Percentiles rank a stretch among this genome's conserved stretches.
Evolutionary conservation across 495 filamentous ascomycete genomes (phyloP).

Genomic region (Trypethelium eluteriae): DNA sequence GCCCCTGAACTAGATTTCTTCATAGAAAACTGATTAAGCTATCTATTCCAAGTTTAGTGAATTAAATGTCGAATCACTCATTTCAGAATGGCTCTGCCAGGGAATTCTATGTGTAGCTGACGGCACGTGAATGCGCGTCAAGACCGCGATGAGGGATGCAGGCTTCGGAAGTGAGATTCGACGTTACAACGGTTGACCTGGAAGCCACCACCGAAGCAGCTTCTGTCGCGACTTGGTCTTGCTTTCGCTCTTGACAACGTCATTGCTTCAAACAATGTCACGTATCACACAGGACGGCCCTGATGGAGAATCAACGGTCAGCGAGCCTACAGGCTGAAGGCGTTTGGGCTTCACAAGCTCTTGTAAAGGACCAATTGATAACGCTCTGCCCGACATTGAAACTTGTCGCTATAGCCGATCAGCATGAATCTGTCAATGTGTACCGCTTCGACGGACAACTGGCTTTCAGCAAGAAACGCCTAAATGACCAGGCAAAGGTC

Average conservation of each 20-base stretch:
- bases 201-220: background rate
- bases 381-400: background rate
- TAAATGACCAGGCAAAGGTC: conserved; percentile 37
- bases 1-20: too few relatives aligned
- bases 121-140: background rate
- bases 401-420: background rate
- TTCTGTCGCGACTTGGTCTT: background rate
- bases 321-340: background rate
- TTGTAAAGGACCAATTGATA: background rate
- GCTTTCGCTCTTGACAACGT: background rate
- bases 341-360: background rate
- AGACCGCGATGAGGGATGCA: background rate
- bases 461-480: conserved; percentile 53
- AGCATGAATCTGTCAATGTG: conserved; percentile 40
- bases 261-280: background rate
- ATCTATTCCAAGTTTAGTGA: too few relatives aligned
- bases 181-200: background rate
- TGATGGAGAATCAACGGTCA: background rate
- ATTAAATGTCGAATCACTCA: too few relatives aligned
- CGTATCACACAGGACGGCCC: background rate
- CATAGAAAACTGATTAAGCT: too few relatives aligned
- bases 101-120: too few relatives aligned
- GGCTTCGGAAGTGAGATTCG: background rate
- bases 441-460: conserved; percentile 62
- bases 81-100: too few relatives aligned